These are phyloP conservation scores for Ceratocystis ficicola DNA, from an alignment of 2,329 filamentous ascomycete genomes.

Conservation along the genomic window DNA sequence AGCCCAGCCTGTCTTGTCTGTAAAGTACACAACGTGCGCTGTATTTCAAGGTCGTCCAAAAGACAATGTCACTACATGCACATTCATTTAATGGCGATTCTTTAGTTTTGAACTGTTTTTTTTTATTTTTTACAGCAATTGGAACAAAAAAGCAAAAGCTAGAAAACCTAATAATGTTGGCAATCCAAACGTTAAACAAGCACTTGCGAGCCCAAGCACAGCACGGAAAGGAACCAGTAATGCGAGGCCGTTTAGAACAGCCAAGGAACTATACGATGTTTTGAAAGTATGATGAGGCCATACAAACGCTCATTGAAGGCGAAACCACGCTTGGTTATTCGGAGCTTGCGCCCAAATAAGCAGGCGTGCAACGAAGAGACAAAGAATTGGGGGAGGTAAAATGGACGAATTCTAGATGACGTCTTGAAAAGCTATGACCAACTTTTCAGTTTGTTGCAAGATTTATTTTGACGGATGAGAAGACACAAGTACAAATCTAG, in stretches of 20 bases:
- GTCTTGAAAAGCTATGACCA: constrained; percentile 6
- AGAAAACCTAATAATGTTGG: constrained; percentile 14
- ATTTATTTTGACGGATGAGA: neutral
- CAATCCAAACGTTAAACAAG: constrained; percentile 18
- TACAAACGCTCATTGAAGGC: neutral
- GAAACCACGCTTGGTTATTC: neutral
- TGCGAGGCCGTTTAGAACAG: constrained; percentile 17
- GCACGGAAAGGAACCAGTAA: constrained; percentile 15
- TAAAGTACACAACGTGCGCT: too few species aligned
- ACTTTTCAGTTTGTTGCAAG: neutral
- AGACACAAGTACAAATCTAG: constrained; percentile 23
- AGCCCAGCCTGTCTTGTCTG: neutral
- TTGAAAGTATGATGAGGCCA: neutral
- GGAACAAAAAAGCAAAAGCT: constrained; percentile 12
- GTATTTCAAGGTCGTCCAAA: too few species aligned
- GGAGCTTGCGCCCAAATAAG: neutral
- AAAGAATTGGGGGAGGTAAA: neutral
- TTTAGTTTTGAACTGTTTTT: constrained; percentile 18
- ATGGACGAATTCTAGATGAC: neutral
- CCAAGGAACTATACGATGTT: constrained; percentile 8
- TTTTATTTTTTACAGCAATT: constrained; percentile 12
- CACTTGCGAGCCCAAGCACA: constrained; percentile 17
- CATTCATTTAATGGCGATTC: neutral
- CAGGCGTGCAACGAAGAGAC: neutral
- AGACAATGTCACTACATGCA: neutral